These are phyloP conservation scores for Rhizoclosmatium globosum DNA, from an alignment of 192 early-diverging fungal species.

Conservation along the genomic window DNA sequence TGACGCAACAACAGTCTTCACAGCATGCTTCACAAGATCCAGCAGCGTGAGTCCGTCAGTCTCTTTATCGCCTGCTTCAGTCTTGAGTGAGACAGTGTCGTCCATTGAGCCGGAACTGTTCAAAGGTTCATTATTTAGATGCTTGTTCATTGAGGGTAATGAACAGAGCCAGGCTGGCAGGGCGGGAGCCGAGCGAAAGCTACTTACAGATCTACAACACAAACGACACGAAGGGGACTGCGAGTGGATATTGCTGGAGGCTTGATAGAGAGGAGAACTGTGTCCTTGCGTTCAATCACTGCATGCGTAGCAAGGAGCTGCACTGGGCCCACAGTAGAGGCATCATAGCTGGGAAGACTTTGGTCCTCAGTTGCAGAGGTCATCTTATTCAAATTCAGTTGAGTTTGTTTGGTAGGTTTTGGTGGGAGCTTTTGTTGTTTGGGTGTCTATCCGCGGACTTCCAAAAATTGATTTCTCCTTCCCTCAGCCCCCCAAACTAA, in stretches of 20 bases:
- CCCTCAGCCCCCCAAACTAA: too few species aligned
- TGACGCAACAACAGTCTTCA: slow-evolving; percentile 39
- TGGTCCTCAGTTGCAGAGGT: too few species aligned
- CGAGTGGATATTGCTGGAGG: not conserved
- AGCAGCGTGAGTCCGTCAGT: slow-evolving; percentile 39
- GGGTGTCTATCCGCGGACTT: too few species aligned
- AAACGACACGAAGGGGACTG: slow-evolving; percentile 16
- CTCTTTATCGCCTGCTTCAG: slow-evolving; percentile 22
- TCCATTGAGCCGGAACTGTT: slow-evolving; percentile 47
- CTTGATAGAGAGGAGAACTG: slow-evolving; percentile 18
- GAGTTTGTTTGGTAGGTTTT: too few species aligned
- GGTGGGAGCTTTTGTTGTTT: too few species aligned
- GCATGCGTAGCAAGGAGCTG: slow-evolving; percentile 15
- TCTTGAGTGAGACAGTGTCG: not conserved
- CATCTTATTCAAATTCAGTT: too few species aligned
- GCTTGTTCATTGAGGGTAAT: too few species aligned
- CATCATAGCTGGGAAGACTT: not conserved
- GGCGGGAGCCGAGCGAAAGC: too few species aligned
- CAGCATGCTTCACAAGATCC: slow-evolving; percentile 50
- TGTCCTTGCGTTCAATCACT: slow-evolving; percentile 16
- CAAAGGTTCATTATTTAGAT: not conserved
- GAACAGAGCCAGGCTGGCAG: not conserved
- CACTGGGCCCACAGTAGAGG: not conserved
- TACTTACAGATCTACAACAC: slow-evolving; percentile 17
- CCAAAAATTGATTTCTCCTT: too few species aligned